These are phyloP conservation scores for Phytophthora pisi DNA, from an alignment of 352 stramenopile species.

Conservation along the genomic window DNA sequence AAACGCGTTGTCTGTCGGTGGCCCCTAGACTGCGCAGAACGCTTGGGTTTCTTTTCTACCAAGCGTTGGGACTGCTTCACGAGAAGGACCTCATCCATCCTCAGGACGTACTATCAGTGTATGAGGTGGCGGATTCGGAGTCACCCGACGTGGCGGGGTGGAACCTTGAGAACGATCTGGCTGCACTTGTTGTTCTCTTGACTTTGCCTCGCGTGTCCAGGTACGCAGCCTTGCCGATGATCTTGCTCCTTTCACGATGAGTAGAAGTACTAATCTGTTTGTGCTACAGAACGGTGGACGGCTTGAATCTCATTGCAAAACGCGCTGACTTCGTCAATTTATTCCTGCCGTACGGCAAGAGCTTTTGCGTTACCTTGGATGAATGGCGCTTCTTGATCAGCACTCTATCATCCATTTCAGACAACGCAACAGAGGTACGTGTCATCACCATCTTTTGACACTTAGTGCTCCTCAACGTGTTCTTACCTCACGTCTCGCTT, in stretches of 20 bases:
- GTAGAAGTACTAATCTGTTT: slow-evolving; percentile 12
- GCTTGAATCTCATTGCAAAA: slow-evolving; percentile 63
- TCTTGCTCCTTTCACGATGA: neutral
- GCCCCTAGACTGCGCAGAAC: slow-evolving; percentile 24
- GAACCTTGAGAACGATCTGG: slow-evolving; percentile 64
- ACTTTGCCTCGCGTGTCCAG: slow-evolving; percentile 59
- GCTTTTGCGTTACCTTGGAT: slow-evolving; percentile 67
- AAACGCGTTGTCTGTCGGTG: slow-evolving; percentile 45
- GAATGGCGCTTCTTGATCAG: slow-evolving; percentile 82
- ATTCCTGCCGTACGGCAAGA: slow-evolving; percentile 78
- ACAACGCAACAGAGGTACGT: slow-evolving; percentile 43
- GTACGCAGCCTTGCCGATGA: slow-evolving; percentile 33
- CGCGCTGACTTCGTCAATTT: slow-evolving; percentile 57
- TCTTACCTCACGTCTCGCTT: neutral
- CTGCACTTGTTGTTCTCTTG: slow-evolving; percentile 66
- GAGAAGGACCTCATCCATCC: slow-evolving; percentile 53
- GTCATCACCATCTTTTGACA: neutral
- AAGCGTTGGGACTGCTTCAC: slow-evolving; percentile 56
- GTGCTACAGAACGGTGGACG: slow-evolving; percentile 49
- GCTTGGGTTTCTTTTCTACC: slow-evolving; percentile 48
- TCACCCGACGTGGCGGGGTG: slow-evolving; percentile 16
- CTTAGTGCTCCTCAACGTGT: slow-evolving; percentile 1
- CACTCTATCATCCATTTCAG: slow-evolving; percentile 58
- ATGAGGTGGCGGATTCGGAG: slow-evolving; percentile 22
- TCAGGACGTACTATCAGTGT: slow-evolving; percentile 40